Evolutionary conservation across 2,329 filamentous ascomycete species (phyloP).

Genomic region (Mycocentrospora acerina): DNA sequence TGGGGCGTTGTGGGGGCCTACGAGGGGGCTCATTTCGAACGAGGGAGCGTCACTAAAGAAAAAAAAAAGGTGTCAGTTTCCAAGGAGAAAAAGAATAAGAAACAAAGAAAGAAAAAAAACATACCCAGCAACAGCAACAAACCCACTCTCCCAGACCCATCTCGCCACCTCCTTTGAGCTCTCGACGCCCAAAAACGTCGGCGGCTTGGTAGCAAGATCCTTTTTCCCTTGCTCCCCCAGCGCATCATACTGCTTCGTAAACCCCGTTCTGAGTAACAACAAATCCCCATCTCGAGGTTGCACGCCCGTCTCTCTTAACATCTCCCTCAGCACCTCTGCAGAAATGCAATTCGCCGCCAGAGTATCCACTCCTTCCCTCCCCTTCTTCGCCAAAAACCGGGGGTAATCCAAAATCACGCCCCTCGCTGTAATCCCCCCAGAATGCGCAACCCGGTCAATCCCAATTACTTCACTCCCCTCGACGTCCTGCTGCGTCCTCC

Average conservation of each 20-base stretch:
- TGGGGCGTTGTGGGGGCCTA: conserved; percentile 32
- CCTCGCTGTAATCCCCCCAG: conserved; percentile 33
- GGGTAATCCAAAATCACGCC: conserved; percentile 38
- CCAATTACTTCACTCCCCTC: conserved; percentile 42
- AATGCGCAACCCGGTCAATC: conserved; percentile 40
- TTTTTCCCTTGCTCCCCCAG: conserved; percentile 22
- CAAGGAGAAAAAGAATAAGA: not conserved
- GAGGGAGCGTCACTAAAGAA: conserved; percentile 37
- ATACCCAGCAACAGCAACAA: conserved; percentile 48
- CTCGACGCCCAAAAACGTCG: conserved; percentile 46
- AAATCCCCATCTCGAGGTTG: conserved; percentile 35
- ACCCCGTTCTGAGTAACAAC: conserved; percentile 34
- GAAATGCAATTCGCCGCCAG: conserved; percentile 24
- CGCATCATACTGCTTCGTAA: conserved; percentile 41
- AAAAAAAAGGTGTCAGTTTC: not conserved
- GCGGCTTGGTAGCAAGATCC: conserved; percentile 29
- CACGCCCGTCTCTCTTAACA: conserved; percentile 39
- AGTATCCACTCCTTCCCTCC: conserved; percentile 20
- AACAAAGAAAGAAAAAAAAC: conserved; percentile 19
- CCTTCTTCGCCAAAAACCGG: conserved; percentile 23
- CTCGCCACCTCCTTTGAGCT: conserved; percentile 35
- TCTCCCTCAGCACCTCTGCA: conserved; percentile 27
- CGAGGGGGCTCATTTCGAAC: conserved; percentile 48
- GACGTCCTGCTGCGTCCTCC: conserved; percentile 43
- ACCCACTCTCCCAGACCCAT: conserved; percentile 52